These are phyloP conservation scores for Raphanus hybrid DNA, from an alignment of 441 rosid species.

Conservation along the genomic window DNA sequence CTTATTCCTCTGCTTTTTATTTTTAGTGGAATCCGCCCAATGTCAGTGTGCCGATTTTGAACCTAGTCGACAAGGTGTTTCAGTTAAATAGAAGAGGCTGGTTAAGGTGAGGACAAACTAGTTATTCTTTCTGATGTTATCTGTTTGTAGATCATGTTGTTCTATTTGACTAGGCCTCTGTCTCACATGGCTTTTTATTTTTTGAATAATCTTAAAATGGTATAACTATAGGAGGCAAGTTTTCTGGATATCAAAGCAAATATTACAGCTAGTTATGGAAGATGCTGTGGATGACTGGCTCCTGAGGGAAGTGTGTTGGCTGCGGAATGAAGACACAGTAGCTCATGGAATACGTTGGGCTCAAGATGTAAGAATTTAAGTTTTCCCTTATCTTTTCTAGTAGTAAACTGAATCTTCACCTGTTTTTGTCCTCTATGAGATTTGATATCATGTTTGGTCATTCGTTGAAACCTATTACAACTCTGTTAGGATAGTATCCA, in stretches of 20 bases:
- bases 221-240: constrained; percentile 79
- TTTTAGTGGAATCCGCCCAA: constrained; percentile 97
- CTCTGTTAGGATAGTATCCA: background rate
- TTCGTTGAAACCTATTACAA: background rate
- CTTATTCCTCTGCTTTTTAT: constrained; percentile 25
- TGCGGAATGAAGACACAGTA: constrained; percentile 78
- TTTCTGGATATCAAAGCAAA: constrained; percentile 97
- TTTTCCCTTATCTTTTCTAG: background rate
- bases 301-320: constrained; percentile 82
- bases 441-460: constrained; percentile 2
- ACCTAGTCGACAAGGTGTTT: constrained; percentile 97
- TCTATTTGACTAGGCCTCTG: constrained; percentile 19
- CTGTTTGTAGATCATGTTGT: background rate
- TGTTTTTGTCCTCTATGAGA: constrained; percentile 9
- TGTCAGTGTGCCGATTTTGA: constrained; percentile 89
- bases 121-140: constrained; percentile 21
- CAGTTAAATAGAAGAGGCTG: constrained; percentile 98
- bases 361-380: constrained; percentile 78
- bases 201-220: constrained; percentile 29
- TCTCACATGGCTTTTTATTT: constrained; percentile 13
- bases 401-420: constrained; percentile 13
- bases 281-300: constrained; percentile 99
- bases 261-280: constrained; percentile 93
- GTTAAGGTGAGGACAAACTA: constrained; percentile 73
- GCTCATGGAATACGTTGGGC: constrained; percentile 83